These are phyloP conservation scores for Datura wrightii DNA, from an alignment of 257 asterid species.

Conservation along the genomic window DNA sequence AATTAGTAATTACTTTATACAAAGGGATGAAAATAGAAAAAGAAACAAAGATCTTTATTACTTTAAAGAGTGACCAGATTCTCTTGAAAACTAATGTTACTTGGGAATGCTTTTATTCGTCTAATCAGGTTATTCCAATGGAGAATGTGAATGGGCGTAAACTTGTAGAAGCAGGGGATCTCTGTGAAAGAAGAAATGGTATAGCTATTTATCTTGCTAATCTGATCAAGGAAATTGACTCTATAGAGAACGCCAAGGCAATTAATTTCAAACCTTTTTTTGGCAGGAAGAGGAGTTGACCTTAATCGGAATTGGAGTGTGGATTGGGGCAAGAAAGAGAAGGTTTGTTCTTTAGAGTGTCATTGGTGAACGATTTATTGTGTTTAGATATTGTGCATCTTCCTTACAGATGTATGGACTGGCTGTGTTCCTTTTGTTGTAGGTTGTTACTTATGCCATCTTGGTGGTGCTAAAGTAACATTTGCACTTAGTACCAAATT, in stretches of 20 bases:
- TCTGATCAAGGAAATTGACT: slow-evolving; percentile 30
- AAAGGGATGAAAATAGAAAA: not conserved
- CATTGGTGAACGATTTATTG: not conserved
- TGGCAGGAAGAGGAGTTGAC: slow-evolving; percentile 96
- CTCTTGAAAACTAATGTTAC: slow-evolving; percentile 26
- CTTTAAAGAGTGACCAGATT: not conserved
- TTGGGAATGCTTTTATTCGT: slow-evolving; percentile 10
- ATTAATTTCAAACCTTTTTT: slow-evolving; percentile 27
- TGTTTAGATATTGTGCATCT: not conserved
- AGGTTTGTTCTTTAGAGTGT: slow-evolving; percentile 52
- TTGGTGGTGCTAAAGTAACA: slow-evolving; percentile 6
- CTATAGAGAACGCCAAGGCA: slow-evolving; percentile 19
- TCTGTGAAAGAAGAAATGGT: slow-evolving; percentile 99
- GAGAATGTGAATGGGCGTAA: slow-evolving; percentile 94
- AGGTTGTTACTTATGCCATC: slow-evolving; percentile 9
- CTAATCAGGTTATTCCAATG: slow-evolving; percentile 80
- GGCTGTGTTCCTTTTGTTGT: not conserved
- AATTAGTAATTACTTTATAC: not conserved
- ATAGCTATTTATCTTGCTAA: slow-evolving; percentile 24
- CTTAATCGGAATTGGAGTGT: slow-evolving; percentile 97
- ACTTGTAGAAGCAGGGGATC: slow-evolving; percentile 93
- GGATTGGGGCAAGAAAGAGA: slow-evolving; percentile 98
- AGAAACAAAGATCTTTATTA: not conserved
- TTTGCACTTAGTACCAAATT: not conserved
- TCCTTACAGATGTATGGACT: not conserved